phyloP scores from a whole-genome alignment of 108 stramenopile species.

The Craspedostauros australis region DNA sequence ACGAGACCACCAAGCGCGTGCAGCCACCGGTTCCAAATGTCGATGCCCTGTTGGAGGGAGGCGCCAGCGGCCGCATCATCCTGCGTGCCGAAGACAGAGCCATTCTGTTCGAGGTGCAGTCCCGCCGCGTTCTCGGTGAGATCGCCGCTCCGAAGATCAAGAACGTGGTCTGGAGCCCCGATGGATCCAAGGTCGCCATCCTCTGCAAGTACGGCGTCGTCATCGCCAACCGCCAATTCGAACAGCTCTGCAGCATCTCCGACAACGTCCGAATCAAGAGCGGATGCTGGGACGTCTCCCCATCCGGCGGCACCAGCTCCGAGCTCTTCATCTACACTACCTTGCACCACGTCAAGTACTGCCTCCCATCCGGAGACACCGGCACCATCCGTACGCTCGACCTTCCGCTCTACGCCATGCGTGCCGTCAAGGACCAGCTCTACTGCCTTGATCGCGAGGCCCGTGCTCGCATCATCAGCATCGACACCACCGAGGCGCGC shows the following conservation, averaged over 20 bases:
- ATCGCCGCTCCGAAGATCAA: constrained; percentile 94
- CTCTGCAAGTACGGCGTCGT: constrained; percentile 93
- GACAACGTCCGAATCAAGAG: constrained; percentile 97
- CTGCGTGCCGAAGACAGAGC: constrained; percentile 92
- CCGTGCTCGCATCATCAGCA: constrained; percentile 78
- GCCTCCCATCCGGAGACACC: constrained; percentile 91
- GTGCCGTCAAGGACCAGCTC: constrained; percentile 83
- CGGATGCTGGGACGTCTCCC: constrained; percentile 91
- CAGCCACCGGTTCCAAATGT: constrained; percentile 86
- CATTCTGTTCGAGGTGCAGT: constrained; percentile 94
- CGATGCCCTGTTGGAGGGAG: constrained; percentile 90
- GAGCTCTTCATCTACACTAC: constrained; percentile 95
- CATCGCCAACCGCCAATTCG: constrained; percentile 90
- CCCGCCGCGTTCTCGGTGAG: constrained; percentile 93
- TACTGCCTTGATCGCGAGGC: constrained; percentile 95
- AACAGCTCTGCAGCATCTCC: constrained; percentile 91
- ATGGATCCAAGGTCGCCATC: constrained; percentile 91
- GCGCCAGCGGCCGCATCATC: constrained; percentile 91
- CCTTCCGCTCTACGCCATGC: constrained; percentile 89
- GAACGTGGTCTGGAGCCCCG: constrained; percentile 91
- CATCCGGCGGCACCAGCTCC: constrained; percentile 66
- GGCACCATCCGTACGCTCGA: constrained; percentile 97
- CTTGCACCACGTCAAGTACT: constrained; percentile 97
- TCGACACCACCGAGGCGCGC: constrained; percentile 96
- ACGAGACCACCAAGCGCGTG: constrained; percentile 93